Conservation (phyloP, 768 basidiomycete species). For the Boletus reticuloceps region DNA sequence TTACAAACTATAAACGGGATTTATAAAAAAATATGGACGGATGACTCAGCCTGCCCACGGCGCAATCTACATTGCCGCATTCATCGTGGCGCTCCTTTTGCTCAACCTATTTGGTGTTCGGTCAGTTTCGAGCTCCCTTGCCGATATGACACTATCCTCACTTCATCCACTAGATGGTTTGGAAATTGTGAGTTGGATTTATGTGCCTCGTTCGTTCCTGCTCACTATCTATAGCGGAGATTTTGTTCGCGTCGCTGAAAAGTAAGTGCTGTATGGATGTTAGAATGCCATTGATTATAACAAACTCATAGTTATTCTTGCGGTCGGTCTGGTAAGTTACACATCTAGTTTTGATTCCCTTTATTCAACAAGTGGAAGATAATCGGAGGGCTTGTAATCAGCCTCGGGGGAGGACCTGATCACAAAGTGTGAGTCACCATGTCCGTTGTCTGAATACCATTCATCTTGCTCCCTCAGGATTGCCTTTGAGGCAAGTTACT, state of each 20-base stretch:
- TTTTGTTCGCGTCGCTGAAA: conserved; percentile 20
- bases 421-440: conserved; percentile 36
- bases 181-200: conserved; percentile 20
- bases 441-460: conserved; percentile 21
- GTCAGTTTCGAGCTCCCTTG: conserved; percentile 35
- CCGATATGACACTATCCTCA: conserved; percentile 35
- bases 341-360: neutral
- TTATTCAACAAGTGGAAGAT: conserved; percentile 20
- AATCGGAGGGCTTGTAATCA: conserved; percentile 47
- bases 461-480: conserved; percentile 9
- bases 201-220: neutral
- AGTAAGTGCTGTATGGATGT: conserved; percentile 8
- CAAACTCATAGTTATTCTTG: conserved; percentile 33
- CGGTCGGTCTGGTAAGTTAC: conserved; percentile 30
- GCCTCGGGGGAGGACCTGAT: conserved; percentile 56
- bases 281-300: neutral
- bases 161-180: conserved; percentile 19
- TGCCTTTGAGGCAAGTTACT: conserved; percentile 13
- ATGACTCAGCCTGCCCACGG: conserved; percentile 32
- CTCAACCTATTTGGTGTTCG: conserved; percentile 49
- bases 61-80: conserved; percentile 38
- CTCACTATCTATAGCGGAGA: conserved; percentile 19
- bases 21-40: too few relatives aligned
- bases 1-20: too few relatives aligned
- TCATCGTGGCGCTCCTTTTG: conserved; percentile 36